Percentiles rank a stretch among this genome's conserved stretches.
These are phyloP conservation scores for Lizonia empirigonia DNA, from an alignment of 2,329 filamentous ascomycete genomes.

Conservation along the genomic window DNA sequence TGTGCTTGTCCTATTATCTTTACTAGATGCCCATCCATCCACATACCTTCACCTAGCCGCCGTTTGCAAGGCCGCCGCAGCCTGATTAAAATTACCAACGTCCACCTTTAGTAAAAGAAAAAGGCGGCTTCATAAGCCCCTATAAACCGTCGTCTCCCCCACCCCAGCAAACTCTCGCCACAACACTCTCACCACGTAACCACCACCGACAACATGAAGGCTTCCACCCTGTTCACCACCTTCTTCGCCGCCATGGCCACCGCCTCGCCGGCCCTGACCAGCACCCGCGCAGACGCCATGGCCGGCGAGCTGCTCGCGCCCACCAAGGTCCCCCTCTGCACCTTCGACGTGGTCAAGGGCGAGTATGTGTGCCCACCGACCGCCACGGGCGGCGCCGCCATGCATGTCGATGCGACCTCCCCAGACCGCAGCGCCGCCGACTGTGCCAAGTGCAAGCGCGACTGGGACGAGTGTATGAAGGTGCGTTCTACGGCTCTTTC, in stretches of 20 bases:
- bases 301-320: neutral
- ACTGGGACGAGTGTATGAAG: constrained; percentile 4
- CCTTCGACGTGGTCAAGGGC: constrained; percentile 1
- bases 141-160: neutral
- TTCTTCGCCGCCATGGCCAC: neutral
- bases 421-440: neutral
- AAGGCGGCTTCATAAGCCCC: too few relatives aligned
- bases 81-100: too few relatives aligned
- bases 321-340: neutral
- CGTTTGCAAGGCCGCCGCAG: too few relatives aligned
- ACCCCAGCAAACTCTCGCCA: neutral
- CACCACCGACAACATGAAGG: neutral
- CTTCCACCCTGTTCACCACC: neutral
- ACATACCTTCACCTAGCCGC: too few relatives aligned
- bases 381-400: neutral
- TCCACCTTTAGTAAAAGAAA: too few relatives aligned
- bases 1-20: too few relatives aligned
- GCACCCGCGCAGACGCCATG: neutral
- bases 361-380: neutral
- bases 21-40: too few relatives aligned
- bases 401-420: neutral
- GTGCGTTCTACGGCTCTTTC: neutral
- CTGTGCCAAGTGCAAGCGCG: constrained; percentile 1
- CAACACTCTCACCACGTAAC: neutral
- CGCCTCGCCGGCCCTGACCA: neutral